These are phyloP conservation scores for Lactarius sanguifluus DNA, from an alignment of 768 basidiomycete species.

Conservation along the genomic window DNA sequence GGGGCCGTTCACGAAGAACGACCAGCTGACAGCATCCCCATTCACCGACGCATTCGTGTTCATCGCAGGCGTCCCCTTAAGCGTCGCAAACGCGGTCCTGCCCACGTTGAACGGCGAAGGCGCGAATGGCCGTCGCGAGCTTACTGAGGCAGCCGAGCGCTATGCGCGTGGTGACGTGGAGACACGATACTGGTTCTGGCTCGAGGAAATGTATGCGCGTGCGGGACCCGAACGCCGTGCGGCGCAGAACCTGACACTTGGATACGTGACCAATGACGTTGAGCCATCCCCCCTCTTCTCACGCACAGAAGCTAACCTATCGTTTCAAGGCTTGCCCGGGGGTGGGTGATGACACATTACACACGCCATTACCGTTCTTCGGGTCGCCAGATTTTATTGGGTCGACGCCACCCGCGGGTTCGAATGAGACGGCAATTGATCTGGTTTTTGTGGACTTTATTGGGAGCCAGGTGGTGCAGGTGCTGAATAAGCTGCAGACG, in stretches of 20 bases:
- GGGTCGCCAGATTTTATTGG: slow-evolving; percentile 56
- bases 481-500: slow-evolving; percentile 57
- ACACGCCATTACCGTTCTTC: slow-evolving; percentile 60
- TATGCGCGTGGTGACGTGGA: slow-evolving; percentile 54
- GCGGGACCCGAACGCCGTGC: slow-evolving; percentile 43
- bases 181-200: slow-evolving; percentile 52
- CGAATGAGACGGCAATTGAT: slow-evolving; percentile 56
- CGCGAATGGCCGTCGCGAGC: slow-evolving; percentile 37
- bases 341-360: slow-evolving; percentile 69
- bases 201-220: slow-evolving; percentile 52
- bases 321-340: slow-evolving; percentile 60
- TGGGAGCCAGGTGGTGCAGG: slow-evolving; percentile 46
- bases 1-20: slow-evolving; percentile 76
- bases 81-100: slow-evolving; percentile 54
- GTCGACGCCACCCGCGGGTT: slow-evolving; percentile 51
- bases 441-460: slow-evolving; percentile 79
- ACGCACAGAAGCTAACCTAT: neutral
- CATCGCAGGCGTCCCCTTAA: slow-evolving; percentile 53
- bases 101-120: slow-evolving; percentile 51
- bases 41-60: slow-evolving; percentile 65
- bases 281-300: slow-evolving; percentile 30
- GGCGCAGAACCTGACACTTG: slow-evolving; percentile 56
- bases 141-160: slow-evolving; percentile 36
- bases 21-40: slow-evolving; percentile 73
- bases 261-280: slow-evolving; percentile 75